phyloP scores from a whole-genome alignment of 768 basidiomycete species.

The Lepiota venenata region DNA sequence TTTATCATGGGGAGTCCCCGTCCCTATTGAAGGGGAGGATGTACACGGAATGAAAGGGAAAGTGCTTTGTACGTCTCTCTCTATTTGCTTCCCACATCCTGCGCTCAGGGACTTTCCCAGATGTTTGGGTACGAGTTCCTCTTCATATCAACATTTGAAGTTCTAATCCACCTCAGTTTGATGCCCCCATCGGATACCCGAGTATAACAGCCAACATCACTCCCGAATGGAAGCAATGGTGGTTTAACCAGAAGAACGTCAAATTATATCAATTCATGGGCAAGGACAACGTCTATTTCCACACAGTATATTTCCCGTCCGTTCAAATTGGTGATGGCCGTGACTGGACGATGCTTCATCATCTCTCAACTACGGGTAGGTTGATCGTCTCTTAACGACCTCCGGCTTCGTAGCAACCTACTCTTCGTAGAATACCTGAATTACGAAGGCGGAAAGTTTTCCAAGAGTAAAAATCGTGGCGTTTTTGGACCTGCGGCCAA shows the following conservation, averaged over 20 bases:
- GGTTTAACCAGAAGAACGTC: constrained; percentile 90
- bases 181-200: constrained; percentile 94
- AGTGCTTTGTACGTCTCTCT: constrained; percentile 79
- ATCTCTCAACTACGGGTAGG: constrained; percentile 91
- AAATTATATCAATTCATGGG: constrained; percentile 99
- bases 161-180: constrained; percentile 60
- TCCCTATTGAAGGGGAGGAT: constrained; percentile 76
- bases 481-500: constrained; percentile 95
- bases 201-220: constrained; percentile 97
- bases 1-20: constrained; percentile 93
- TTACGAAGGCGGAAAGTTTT: constrained; percentile 98
- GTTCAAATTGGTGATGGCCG: constrained; percentile 87
- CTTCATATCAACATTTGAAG: background rate
- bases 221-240: constrained; percentile 94
- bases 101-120: constrained; percentile 32
- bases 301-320: constrained; percentile 92
- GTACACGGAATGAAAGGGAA: constrained; percentile 87
- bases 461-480: constrained; percentile 93
- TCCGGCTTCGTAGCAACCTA: constrained; percentile 3
- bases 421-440: constrained; percentile 80
- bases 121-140: constrained; percentile 80
- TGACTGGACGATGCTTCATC: constrained; percentile 91
- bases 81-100: constrained; percentile 1
- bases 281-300: constrained; percentile 99
- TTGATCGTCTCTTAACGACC: background rate